Percentiles rank a stretch among this genome's conserved stretches.
Evolutionary conservation across 2,329 filamentous ascomycete genomes (phyloP).

Genomic region (Clarireedia paspali): DNA sequence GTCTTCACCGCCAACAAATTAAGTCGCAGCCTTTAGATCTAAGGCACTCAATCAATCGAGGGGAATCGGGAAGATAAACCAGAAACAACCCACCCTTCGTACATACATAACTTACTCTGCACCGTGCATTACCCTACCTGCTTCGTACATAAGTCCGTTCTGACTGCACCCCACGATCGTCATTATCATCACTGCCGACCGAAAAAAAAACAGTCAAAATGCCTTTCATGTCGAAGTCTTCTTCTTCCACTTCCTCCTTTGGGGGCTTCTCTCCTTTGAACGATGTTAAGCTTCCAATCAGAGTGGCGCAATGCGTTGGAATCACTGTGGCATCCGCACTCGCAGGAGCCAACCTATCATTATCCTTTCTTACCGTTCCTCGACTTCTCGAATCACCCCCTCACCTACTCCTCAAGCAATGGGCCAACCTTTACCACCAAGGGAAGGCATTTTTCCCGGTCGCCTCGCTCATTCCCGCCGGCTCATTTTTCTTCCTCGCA

Average conservation of each 20-base stretch:
- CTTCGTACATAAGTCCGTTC: background rate
- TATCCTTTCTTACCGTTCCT: constrained; percentile 41
- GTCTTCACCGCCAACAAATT: background rate
- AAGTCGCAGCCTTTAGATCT: no score
- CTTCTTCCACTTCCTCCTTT: constrained; percentile 2
- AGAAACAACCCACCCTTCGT: background rate
- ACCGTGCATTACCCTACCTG: no score
- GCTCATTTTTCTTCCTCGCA: constrained; percentile 40
- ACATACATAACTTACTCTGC: background rate
- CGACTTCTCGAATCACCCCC: constrained; percentile 47
- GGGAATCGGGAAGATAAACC: background rate
- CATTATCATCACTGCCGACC: background rate
- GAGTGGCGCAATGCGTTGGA: constrained; percentile 41
- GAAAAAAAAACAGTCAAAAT: background rate
- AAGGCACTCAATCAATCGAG: background rate
- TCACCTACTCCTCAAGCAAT: constrained; percentile 48
- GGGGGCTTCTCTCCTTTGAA: background rate
- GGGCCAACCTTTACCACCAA: constrained; percentile 36
- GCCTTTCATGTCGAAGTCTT: constrained; percentile 2
- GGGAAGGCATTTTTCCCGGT: constrained; percentile 33
- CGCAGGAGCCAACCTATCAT: constrained; percentile 31
- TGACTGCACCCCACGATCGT: background rate
- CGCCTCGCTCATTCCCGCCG: constrained; percentile 33
- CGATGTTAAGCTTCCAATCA: constrained; percentile 27
- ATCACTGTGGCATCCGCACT: constrained; percentile 43